These are phyloP conservation scores for Bryoerythrophyllum caledonicum DNA, from an alignment of 225 moss, liverwort and hornwort species.

Conservation along the genomic window DNA sequence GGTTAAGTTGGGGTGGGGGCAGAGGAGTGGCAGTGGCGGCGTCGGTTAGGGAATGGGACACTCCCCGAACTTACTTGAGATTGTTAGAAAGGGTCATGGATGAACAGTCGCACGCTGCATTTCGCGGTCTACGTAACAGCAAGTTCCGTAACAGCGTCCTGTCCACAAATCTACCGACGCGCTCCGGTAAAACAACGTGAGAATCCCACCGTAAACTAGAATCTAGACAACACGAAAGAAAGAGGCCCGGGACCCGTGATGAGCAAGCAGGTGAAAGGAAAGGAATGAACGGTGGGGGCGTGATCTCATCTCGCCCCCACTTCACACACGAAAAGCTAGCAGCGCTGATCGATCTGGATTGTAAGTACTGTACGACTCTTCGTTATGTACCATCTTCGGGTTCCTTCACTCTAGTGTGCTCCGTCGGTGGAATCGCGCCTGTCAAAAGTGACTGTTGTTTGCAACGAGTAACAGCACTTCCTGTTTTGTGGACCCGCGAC, in stretches of 20 bases:
- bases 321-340: not conserved
- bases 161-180: constrained; percentile 9
- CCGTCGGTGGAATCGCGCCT: not conserved
- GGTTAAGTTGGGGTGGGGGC: not conserved
- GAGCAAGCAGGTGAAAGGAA: not conserved
- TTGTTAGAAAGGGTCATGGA: not conserved
- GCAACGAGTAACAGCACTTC: not conserved
- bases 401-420: too few species aligned
- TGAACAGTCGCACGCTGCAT: constrained; percentile 4
- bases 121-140: constrained; percentile 23
- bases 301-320: constrained; percentile 30
- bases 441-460: not conserved
- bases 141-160: not conserved
- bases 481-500: constrained; percentile 1
- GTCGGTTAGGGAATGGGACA: not conserved
- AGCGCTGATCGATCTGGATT: not conserved
- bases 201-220: not conserved
- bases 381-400: too few species aligned
- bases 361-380: not conserved
- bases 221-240: not conserved
- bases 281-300: constrained; percentile 42
- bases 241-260: not conserved
- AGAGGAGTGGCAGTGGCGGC: constrained; percentile 25
- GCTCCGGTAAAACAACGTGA: not conserved
- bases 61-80: constrained; percentile 13